Base-by-base conservation (phyloP, 2,329 filamentous ascomycete genomes). In the Cladophialophora exuberans region DNA sequence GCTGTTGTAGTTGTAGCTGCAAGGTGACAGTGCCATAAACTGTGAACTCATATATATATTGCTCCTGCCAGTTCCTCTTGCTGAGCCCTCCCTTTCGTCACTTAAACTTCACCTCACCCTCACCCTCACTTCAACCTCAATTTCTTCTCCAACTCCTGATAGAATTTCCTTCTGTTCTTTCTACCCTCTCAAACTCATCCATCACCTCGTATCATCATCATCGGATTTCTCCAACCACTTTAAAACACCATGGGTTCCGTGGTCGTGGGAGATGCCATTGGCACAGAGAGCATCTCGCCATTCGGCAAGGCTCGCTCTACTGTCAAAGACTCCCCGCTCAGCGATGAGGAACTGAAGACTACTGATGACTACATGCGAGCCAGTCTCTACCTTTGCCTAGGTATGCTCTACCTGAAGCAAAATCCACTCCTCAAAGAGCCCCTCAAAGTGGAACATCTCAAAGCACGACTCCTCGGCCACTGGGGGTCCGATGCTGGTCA, bases 401-500 rank as follows among this genome's bases (percentile, higher is more conserved):
- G 87, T 58, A 91, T 92, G 88, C 87, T 92, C 64, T 91, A 90
- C 67, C 82, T 92, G 55, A 82, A 82, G 62, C 79, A 86, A 33
- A 92, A 92, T 61, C 85, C 87, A 11, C 79, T 92, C 10, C 82
- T 92, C 38, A 80, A 80, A 56, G 83, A 90, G 63, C 85, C 86
- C 1, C 78, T 90, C 61, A 83, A 83, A 63, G 74, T 81, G 26
- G 83, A 89, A 50, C 85, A 91, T 66, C 77, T 91, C 73, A 92
- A 92, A 73, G 78, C 81, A 56, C 83, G 88, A 61, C 76, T 91
- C 6, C 77, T 92, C 2, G 88, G 88, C 33, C 88, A 92, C 68
- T 92, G 89, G 79, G 88, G 88, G 50, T 89, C 86, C 2, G 87
- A 88, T 45, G 85, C 88, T n/a, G 88, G 88, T 11, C 88, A 91